A percentile compares a stretch with the other conserved stretches of the same genome.
Conservation (phyloP, 2,329 filamentous ascomycete genomes). For the Fusarium caatingaense region DNA sequence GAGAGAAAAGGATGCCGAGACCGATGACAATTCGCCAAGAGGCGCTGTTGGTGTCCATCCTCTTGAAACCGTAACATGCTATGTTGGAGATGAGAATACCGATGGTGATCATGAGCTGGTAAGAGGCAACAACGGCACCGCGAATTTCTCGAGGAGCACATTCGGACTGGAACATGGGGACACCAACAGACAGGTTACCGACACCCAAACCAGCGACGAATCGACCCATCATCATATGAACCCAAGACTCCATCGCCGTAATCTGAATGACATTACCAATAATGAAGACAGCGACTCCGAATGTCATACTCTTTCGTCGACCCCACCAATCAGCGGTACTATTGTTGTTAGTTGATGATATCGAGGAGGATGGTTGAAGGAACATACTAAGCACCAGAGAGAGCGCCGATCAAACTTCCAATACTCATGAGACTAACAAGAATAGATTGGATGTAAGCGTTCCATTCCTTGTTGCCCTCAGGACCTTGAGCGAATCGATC, state of each 20-base stretch:
- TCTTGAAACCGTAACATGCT: constrained; percentile 64
- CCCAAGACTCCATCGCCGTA: constrained; percentile 67
- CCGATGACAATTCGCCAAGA: constrained; percentile 74
- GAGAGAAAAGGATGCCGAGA: constrained; percentile 63
- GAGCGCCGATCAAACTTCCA: constrained; percentile 65
- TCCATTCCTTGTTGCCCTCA: constrained; percentile 54
- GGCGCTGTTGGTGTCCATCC: constrained; percentile 54
- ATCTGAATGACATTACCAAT: constrained; percentile 76
- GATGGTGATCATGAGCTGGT: constrained; percentile 79
- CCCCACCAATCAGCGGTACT: constrained; percentile 68
- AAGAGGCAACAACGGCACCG: constrained; percentile 73
- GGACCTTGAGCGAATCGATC: constrained; percentile 64
- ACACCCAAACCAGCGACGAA: constrained; percentile 75
- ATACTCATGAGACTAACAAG: constrained; percentile 68
- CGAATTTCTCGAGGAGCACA: constrained; percentile 71
- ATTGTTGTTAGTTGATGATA: constrained; percentile 10
- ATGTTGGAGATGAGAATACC: constrained; percentile 71
- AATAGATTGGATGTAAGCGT: constrained; percentile 59
- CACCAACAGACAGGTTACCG: constrained; percentile 72
- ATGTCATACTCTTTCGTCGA: constrained; percentile 65
- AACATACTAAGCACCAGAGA: constrained; percentile 61
- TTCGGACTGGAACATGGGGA: constrained; percentile 76
- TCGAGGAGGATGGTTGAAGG: background rate
- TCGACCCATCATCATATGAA: constrained; percentile 73
- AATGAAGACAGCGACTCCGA: constrained; percentile 67